Conservation (phyloP, 768 basidiomycete genomes). For the Hypholoma sublateritium region DNA sequence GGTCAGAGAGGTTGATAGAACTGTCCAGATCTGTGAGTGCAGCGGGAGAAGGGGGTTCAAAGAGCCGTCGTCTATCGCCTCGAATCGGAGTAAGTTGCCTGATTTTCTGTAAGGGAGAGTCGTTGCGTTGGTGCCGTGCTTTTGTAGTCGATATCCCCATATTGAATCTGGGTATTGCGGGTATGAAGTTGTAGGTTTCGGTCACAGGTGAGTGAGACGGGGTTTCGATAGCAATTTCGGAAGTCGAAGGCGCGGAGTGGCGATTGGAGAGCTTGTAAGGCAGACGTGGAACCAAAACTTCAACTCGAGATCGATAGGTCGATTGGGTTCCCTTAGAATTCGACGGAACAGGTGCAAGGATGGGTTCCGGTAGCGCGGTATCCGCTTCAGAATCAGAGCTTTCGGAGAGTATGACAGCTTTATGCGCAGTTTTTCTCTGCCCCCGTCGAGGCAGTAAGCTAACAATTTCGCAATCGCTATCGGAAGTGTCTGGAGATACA, state of each 20-base stretch:
- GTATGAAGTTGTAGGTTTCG: too few relatives aligned
- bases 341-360: neutral
- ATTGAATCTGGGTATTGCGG: neutral
- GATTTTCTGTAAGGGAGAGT: conserved; percentile 33
- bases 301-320: conserved; percentile 24
- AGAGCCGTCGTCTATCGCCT: conserved; percentile 36
- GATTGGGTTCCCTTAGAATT: conserved; percentile 2
- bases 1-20: conserved; percentile 47
- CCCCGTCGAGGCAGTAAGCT: conserved; percentile 21
- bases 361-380: neutral
- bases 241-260: neutral
- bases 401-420: conserved; percentile 44
- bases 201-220: neutral
- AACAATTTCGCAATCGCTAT: conserved; percentile 22
- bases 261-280: conserved; percentile 24
- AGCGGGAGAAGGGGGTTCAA: conserved; percentile 48
- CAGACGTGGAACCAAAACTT: conserved; percentile 43
- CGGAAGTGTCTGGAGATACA: conserved; percentile 6
- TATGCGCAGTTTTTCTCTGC: conserved; percentile 27
- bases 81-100: conserved; percentile 73
- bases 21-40: conserved; percentile 55
- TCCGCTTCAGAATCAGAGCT: conserved; percentile 37
- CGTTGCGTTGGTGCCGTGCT: conserved; percentile 18
- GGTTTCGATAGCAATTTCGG: neutral
- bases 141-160: neutral